Base-by-base conservation (phyloP, 495 filamentous ascomycete genomes). In the Penicillium roqueforti region DNA sequence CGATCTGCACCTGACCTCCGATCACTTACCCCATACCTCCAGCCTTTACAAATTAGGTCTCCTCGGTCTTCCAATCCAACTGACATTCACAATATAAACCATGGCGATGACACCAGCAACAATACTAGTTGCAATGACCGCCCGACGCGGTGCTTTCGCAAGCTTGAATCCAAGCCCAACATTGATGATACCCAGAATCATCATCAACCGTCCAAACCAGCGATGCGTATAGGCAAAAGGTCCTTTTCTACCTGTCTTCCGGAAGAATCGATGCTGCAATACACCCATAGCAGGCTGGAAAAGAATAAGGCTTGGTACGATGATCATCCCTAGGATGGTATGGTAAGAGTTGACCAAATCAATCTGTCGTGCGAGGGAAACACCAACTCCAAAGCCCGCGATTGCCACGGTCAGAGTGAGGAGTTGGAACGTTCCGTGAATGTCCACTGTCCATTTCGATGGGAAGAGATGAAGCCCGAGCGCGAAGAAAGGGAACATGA, bases 111-210 rank as follows among this genome's bases (percentile, higher is more conserved):
- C 47, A 14, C 71, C 84, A 7, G 83, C 78, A 32, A 89, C 67
- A 1, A 87, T 77, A 1, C 75, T 62, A 62, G 86, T 87, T 4
- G 79, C 81, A 55, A 85, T 76, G 26, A 82, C 52, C 23, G 76
- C 78, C 2, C 73, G 69, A 25, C 28, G 44, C 7, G 67, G 62
- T 14, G 55, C 62, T 10, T 61, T 56, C 16, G 78, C 66, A n/a
- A 86, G 63, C 23, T 70, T 53, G 13, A 89, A 72, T 1, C 87
- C 88, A 4, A 89, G 67, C 0, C 87, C 87, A 46, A 80, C 88
- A 66, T 90, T 91, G 50, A 90, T 72, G 31, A 88, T 72, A 2
- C 83, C 88, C n/a, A 88, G 59, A 3, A 76, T 59, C 22, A 91
- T 76, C 31, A 88, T 57, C 6, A 67, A 40, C 1, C 88, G 80